Evolutionary conservation across 352 stramenopile genomes (phyloP).

Genomic region (Lagenidium sp.): DNA sequence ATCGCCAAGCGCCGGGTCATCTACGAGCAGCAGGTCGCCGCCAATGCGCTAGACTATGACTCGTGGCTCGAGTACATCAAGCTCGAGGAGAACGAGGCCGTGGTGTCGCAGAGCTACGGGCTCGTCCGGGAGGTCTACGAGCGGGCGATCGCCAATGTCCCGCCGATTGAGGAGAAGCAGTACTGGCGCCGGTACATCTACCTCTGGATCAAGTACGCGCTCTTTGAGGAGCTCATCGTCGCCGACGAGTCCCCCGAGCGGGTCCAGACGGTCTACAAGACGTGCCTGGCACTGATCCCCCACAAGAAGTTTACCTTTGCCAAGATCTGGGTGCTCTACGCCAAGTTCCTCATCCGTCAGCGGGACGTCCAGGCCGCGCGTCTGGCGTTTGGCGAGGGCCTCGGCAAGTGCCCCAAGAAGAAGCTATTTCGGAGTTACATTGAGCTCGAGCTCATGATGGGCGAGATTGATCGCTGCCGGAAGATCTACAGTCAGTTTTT

Average conservation of each 20-base stretch:
- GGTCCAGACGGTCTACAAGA: slow-evolving; percentile 92
- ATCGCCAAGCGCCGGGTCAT: slow-evolving; percentile 91
- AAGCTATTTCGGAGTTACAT: slow-evolving; percentile 93
- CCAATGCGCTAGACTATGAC: slow-evolving; percentile 95
- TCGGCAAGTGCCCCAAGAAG: slow-evolving; percentile 91
- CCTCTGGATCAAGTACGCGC: slow-evolving; percentile 98
- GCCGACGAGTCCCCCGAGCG: slow-evolving; percentile 55
- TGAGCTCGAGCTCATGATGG: slow-evolving; percentile 95
- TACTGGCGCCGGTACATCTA: slow-evolving; percentile 99
- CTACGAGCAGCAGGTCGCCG: slow-evolving; percentile 90
- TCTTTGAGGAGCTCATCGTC: slow-evolving; percentile 95
- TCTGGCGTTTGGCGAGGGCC: slow-evolving; percentile 89
- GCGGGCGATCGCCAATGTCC: slow-evolving; percentile 91
- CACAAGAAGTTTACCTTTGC: slow-evolving; percentile 97
- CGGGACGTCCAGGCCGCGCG: slow-evolving; percentile 89
- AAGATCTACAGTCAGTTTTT: slow-evolving; percentile 86
- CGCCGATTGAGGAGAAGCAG: slow-evolving; percentile 92
- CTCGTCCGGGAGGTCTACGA: slow-evolving; percentile 94
- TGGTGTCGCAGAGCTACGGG: slow-evolving; percentile 33
- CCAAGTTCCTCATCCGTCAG: slow-evolving; percentile 95
- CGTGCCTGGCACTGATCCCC: slow-evolving; percentile 91
- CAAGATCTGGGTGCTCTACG: slow-evolving; percentile 98
- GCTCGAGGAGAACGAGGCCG: slow-evolving; percentile 91
- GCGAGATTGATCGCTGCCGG: slow-evolving; percentile 96
- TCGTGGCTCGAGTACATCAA: slow-evolving; percentile 99